Evolutionary conservation across 2,329 filamentous ascomycete species (phyloP), one percentile per base, ranked within the genome.

Genomic region (Elsinoe ampelina): DNA sequence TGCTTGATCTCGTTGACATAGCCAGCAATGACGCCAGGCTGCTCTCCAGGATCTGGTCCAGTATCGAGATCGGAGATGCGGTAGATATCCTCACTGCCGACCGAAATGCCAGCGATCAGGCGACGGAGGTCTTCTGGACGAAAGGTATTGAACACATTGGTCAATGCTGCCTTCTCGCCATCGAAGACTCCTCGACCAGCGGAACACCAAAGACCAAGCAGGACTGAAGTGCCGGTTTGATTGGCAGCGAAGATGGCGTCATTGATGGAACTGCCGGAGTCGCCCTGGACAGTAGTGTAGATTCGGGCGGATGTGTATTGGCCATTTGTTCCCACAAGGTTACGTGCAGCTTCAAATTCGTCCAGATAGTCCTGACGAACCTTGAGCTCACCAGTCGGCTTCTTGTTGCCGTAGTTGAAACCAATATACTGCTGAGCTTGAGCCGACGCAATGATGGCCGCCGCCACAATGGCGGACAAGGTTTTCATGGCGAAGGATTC

Each of bases 171-270:
- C 47, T 95, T 73, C 73, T 95, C 89, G 68, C 89, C 87, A 68
- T 78, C 73, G 69, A 95, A 84, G 19, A 68, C 70, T 4, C 72
- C 75, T 55, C 80, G 74, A 51, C 84, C 85, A 20, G 42, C 86
- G 0, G 88, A 92, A 8, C 83, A 82, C 90, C 90, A 95, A 54
- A 96, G 75, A 63, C 89, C 89, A 11, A 95, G 81, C 7, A 96
- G 80, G 22, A 96, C 79, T 39, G 79, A 78, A 1, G 88, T 95
- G 64, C 89, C 80, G 66, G 88, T 87, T 63, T 79, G 80, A 71
- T 95, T 89, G 65, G 89, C 90, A 42, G 90, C 90, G 41, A 85
- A 86, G 61, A 95, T 89, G 62, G 86, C 67, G 34, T 79, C 75
- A 66, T 86, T 89, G 64, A 82, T 78, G 30, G 77, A 77, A 71